These are phyloP conservation scores for Ustilago trichophora DNA, from an alignment of 1,284 basidiomycete genomes.

Conservation along the genomic window DNA sequence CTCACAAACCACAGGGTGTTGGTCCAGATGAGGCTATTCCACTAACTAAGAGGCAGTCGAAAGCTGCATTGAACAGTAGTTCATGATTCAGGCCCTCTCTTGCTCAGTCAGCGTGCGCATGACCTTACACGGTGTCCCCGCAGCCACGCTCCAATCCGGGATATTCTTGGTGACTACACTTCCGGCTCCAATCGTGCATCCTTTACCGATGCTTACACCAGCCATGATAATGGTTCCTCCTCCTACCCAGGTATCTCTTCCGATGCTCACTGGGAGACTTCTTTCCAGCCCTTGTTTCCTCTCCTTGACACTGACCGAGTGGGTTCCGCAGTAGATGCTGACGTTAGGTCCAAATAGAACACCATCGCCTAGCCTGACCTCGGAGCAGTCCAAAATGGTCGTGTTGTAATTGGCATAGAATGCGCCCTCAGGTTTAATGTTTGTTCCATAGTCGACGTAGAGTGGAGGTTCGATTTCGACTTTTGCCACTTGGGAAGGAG, in stretches of 20 bases:
- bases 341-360: constrained; percentile 58
- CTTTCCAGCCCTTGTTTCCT: constrained; percentile 49
- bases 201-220: constrained; percentile 70
- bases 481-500: neutral
- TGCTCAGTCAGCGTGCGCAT: constrained; percentile 65
- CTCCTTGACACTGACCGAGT: constrained; percentile 47
- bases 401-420: constrained; percentile 60
- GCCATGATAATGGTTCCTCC: constrained; percentile 68
- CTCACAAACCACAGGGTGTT: neutral
- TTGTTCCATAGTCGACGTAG: constrained; percentile 54
- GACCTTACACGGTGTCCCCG: constrained; percentile 69
- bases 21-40: too few species aligned
- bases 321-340: constrained; percentile 56
- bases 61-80: too few species aligned
- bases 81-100: constrained; percentile 37
- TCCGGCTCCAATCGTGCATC: constrained; percentile 69
- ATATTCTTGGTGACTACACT: constrained; percentile 69
- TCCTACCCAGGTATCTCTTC: constrained; percentile 62
- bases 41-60: too few species aligned
- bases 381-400: constrained; percentile 54
- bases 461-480: constrained; percentile 45
- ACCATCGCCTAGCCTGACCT: constrained; percentile 50
- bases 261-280: constrained; percentile 53
- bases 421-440: constrained; percentile 56
- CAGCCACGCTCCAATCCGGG: constrained; percentile 67